A percentile compares a stretch with the other conserved stretches of the same genome.
Conservation (phyloP, 441 rosid species). For the Populus hybrid region DNA sequence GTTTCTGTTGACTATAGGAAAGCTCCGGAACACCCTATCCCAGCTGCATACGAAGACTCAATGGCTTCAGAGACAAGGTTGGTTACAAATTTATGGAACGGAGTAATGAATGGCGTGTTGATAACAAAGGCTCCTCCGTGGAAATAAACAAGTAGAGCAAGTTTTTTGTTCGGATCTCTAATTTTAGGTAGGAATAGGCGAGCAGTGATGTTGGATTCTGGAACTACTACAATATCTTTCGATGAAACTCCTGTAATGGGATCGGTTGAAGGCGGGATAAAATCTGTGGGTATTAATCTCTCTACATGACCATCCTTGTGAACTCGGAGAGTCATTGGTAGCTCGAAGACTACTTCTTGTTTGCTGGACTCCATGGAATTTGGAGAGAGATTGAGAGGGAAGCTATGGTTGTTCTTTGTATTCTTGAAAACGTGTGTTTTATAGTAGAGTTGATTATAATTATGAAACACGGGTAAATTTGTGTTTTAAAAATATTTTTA, state of each 20-base stretch:
- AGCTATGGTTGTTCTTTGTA: background rate
- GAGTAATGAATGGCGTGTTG: constrained; percentile 24
- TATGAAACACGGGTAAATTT: too few species aligned
- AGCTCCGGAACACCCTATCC: too few species aligned
- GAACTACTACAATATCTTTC: constrained; percentile 32
- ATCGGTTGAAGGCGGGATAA: constrained; percentile 32
- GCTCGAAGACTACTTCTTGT: constrained; percentile 25
- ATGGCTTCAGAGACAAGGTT: constrained; percentile 39
- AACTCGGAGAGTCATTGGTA: constrained; percentile 28
- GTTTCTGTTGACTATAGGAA: too few species aligned
- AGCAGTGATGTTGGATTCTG: constrained; percentile 32
- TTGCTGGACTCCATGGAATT: constrained; percentile 16
- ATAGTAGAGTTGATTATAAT: too few species aligned
- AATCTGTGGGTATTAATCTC: constrained; percentile 25
- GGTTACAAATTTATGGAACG: constrained; percentile 18
- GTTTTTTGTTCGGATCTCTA: constrained; percentile 17
- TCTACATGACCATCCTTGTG: constrained; percentile 37
- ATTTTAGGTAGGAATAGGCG: constrained; percentile 40
- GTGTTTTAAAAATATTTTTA: too few species aligned
- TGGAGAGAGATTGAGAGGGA: background rate
- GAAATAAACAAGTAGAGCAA: constrained; percentile 39
- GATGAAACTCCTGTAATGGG: constrained; percentile 30
- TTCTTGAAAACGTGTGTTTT: too few species aligned
- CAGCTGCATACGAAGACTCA: too few species aligned
- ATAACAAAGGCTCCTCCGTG: constrained; percentile 48